Evolutionary conservation across 176 grass and related monocot species (phyloP).

Genomic region (Carex scoparia): DNA sequence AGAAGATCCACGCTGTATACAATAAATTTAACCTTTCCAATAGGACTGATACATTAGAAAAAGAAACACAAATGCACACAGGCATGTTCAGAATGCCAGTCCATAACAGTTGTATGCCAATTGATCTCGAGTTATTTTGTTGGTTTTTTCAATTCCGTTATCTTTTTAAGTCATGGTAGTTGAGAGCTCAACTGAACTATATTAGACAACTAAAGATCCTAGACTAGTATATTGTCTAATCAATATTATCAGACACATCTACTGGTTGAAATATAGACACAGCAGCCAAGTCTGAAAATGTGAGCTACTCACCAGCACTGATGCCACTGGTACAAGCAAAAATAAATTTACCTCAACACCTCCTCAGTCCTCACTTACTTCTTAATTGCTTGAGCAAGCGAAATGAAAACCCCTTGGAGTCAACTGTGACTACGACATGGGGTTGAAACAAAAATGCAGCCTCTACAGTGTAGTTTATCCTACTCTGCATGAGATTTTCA

Average conservation of each 20-base stretch:
- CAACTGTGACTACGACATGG: conserved; percentile 83
- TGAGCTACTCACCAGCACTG: neutral
- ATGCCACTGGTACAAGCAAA: neutral
- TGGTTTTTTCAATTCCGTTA: neutral
- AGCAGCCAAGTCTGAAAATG: neutral
- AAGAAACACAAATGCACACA: neutral
- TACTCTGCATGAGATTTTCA: conserved; percentile 40
- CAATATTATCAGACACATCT: neutral
- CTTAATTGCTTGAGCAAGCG: conserved; percentile 66
- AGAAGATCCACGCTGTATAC: neutral
- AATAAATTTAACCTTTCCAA: neutral
- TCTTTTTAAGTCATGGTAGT: neutral
- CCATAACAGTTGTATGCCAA: neutral
- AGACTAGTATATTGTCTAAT: neutral
- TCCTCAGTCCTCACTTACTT: conserved; percentile 34
- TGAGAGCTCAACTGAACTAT: neutral
- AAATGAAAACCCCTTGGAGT: conserved; percentile 95
- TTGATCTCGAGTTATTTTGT: neutral
- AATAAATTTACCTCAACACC: neutral
- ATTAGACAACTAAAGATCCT: neutral
- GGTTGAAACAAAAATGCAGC: conserved; percentile 59
- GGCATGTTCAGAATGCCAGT: neutral
- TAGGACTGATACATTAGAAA: neutral
- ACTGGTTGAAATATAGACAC: neutral
- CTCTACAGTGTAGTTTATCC: conserved; percentile 47